Evolutionary conservation across 2,329 filamentous ascomycete species (phyloP), one percentile per base, ranked within the genome.

Genomic region (Juglanconis sp.): DNA sequence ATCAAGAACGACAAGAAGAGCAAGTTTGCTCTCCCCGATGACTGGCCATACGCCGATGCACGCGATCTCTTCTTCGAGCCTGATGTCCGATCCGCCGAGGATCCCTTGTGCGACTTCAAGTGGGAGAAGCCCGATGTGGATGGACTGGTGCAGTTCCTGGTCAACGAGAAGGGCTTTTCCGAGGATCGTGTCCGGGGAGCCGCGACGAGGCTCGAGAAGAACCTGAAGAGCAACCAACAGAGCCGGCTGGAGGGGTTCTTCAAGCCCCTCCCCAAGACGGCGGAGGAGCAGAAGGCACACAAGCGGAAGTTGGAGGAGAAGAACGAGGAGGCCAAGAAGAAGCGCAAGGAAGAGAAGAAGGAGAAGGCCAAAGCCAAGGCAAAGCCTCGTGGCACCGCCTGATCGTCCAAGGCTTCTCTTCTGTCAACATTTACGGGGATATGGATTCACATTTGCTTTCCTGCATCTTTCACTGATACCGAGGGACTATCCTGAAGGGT

Each of bases 241-340:
- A 89, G 91, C 34, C 85, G 95, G 30, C 79, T 99, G 1, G 94
- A 98, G 72, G 95, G 95, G 0, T 99, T 99, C 79, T 99, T 99
- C 83, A 97, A 96, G 79, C 87, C 91, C 1, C 77, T 96, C 15
- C 90, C 92, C 63, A 96, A 94, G 80, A 92, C 93, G 0, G 90
- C 93, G 0, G 89, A 88, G 65, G 88, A 99, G 77, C 90, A 94
- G 76, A 88, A 89, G 57, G 87, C 76, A 47, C 79, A 96, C 70
- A 99, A 99, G 84, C 85, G 95, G 67, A 99, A 98, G 80, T 83
- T 95, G 42, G 94, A 98, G 56, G 91, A 93, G 77, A 96, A 96
- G 79, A 81, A 91, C 36, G 92, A 93, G 68, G 90, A 92, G 68
- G 92, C 92, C 76, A 97, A 94, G 80, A 98, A 98, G 84, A 96